Percentiles rank a stretch among this genome's conserved stretches.
Conservation (phyloP, 1,139 yeast species). For the Yamadazyma buinensis region DNA sequence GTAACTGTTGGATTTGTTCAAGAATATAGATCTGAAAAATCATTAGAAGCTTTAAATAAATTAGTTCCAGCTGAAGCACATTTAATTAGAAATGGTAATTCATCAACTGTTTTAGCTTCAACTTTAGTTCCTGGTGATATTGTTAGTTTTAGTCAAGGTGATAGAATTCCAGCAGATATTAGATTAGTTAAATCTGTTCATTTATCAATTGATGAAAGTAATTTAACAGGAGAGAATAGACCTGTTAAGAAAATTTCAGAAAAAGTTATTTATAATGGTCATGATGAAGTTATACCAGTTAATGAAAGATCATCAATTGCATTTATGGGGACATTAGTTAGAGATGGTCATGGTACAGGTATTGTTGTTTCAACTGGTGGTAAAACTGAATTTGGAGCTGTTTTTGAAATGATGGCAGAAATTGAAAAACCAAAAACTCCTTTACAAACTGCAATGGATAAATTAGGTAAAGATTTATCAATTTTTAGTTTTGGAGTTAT, state of each 20-base stretch:
- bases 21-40: slow-evolving; percentile 91
- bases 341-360: slow-evolving; percentile 92
- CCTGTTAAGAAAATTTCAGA: slow-evolving; percentile 66
- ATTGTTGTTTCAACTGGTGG: slow-evolving; percentile 88
- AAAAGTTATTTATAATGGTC: slow-evolving; percentile 20
- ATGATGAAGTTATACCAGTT: slow-evolving; percentile 37
- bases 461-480: slow-evolving; percentile 85
- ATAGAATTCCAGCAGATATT: slow-evolving; percentile 91
- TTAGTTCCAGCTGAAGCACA: slow-evolving; percentile 94
- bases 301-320: slow-evolving; percentile 75
- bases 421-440: slow-evolving; percentile 97
- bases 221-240: slow-evolving; percentile 88
- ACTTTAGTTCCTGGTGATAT: slow-evolving; percentile 91
- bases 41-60: slow-evolving; percentile 84
- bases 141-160: slow-evolving; percentile 86
- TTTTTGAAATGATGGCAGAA: slow-evolving; percentile 87
- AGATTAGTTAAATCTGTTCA: slow-evolving; percentile 76
- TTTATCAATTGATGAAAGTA: slow-evolving; percentile 82
- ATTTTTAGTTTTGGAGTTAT: slow-evolving; percentile 78
- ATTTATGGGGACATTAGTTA: slow-evolving; percentile 92
- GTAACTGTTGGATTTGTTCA: slow-evolving; percentile 96
- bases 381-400: slow-evolving; percentile 85
- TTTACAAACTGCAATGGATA: slow-evolving; percentile 89
- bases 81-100: slow-evolving; percentile 72
- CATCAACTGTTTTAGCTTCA: slow-evolving; percentile 78